These are phyloP conservation scores for Citrullus mucosospermus DNA, from an alignment of 306 rosid genomes.

Conservation along the genomic window DNA sequence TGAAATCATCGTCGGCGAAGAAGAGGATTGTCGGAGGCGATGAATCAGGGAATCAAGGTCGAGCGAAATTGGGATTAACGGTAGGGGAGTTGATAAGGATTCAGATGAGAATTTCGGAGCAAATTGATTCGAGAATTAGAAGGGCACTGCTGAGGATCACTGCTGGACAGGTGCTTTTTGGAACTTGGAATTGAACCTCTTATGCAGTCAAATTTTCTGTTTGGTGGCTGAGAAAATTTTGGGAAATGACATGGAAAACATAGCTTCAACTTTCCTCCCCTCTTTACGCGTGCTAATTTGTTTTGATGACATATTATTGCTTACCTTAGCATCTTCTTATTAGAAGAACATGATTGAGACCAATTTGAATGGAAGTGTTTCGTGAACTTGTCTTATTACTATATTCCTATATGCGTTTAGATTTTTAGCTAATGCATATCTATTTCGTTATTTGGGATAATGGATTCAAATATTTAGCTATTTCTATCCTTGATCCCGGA, in stretches of 20 bases:
- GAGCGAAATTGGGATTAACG: constrained; percentile 38
- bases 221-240: neutral
- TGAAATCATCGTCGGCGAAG: constrained; percentile 43
- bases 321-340: neutral
- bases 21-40: constrained; percentile 14
- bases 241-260: neutral
- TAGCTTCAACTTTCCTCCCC: neutral
- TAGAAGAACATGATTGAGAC: neutral
- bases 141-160: constrained; percentile 72
- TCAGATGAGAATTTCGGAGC: constrained; percentile 85
- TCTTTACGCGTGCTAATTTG: neutral
- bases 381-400: neutral
- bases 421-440: neutral
- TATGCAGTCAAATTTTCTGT: neutral
- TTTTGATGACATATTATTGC: neutral
- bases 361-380: neutral
- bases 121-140: constrained; percentile 64
- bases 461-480: neutral
- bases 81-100: constrained; percentile 71
- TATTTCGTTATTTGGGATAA: neutral
- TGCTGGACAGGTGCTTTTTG: constrained; percentile 69
- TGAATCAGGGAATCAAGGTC: constrained; percentile 23
- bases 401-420: neutral
- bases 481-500: neutral
- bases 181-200: neutral